Evolutionary conservation across 2,329 filamentous ascomycete species (phyloP).

Genomic region (Botrytis medusae): DNA sequence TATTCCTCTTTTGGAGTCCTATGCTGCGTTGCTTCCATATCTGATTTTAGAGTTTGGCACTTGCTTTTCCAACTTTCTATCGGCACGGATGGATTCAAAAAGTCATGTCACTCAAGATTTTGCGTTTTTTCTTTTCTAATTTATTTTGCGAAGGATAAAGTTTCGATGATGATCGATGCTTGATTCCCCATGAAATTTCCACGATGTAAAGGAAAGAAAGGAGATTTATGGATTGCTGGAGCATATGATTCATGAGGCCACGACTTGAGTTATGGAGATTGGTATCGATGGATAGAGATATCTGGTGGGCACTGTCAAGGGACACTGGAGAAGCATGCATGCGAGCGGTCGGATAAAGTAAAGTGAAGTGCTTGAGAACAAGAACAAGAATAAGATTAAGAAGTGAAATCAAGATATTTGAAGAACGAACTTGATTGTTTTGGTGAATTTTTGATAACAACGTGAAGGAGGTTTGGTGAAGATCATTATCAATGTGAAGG

Average conservation of each 20-base stretch:
- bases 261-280: constrained; percentile 18
- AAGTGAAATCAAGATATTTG: constrained; percentile 7
- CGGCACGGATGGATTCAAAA: constrained; percentile 8
- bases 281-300: constrained; percentile 19
- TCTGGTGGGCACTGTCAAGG: constrained; percentile 19
- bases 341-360: constrained; percentile 18
- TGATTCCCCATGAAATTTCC: constrained; percentile 11
- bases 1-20: constrained; percentile 18
- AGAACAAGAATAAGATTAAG: constrained; percentile 7
- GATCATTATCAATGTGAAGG: neutral
- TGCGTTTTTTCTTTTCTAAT: constrained; percentile 14
- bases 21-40: constrained; percentile 23
- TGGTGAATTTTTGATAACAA: neutral
- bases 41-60: constrained; percentile 20
- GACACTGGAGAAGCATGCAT: constrained; percentile 17
- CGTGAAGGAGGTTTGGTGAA: neutral
- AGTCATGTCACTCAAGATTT: constrained; percentile 4
- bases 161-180: constrained; percentile 22
- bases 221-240: constrained; percentile 19
- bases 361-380: constrained; percentile 17
- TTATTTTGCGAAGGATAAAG: constrained; percentile 20
- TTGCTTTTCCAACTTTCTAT: constrained; percentile 9
- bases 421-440: neutral
- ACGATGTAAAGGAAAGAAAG: constrained; percentile 19
- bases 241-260: constrained; percentile 24